Percentiles rank a stretch among this genome's conserved stretches.
Evolutionary conservation across 345 rosid genomes (phyloP).

Genomic region (Clausena lansium): DNA sequence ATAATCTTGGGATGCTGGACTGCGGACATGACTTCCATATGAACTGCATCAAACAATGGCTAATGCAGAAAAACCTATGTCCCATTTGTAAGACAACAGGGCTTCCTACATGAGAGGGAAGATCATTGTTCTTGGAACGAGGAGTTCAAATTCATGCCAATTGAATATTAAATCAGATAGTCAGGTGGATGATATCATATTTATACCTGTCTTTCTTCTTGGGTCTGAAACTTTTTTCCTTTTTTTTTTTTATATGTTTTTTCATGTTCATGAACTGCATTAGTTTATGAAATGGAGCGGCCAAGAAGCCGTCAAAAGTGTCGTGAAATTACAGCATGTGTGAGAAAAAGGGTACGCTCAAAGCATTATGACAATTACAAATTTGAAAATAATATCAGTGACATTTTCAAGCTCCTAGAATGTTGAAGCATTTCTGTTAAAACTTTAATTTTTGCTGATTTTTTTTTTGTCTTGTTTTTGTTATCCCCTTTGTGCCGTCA

Average conservation of each 20-base stretch:
- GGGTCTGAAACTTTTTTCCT: slow-evolving; percentile 1
- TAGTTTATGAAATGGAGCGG: neutral
- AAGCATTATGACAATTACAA: slow-evolving; percentile 19
- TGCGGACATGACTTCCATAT: slow-evolving; percentile 84
- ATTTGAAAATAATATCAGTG: slow-evolving; percentile 2
- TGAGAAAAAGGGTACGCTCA: slow-evolving; percentile 11
- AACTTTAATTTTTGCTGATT: neutral
- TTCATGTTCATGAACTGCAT: slow-evolving; percentile 20
- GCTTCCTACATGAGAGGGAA: slow-evolving; percentile 34
- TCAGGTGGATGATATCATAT: slow-evolving; percentile 17
- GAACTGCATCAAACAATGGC: slow-evolving; percentile 81
- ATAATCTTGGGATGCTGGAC: slow-evolving; percentile 68
- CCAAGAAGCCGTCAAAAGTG: neutral
- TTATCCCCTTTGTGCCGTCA: neutral
- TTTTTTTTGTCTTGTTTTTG: neutral
- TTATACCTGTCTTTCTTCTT: neutral
- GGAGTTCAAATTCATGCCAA: slow-evolving; percentile 12
- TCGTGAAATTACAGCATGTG: slow-evolving; percentile 15
- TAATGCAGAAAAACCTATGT: slow-evolving; percentile 78
- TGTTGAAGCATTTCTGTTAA: neutral
- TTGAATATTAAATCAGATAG: slow-evolving; percentile 19
- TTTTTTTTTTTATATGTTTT: neutral
- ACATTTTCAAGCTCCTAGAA: neutral
- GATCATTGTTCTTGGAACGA: neutral
- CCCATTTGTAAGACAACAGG: slow-evolving; percentile 84